Evolutionary conservation across 345 rosid species (phyloP), one percentile per base, ranked within the genome.

Genomic region (Anastatica hierochuntica): DNA sequence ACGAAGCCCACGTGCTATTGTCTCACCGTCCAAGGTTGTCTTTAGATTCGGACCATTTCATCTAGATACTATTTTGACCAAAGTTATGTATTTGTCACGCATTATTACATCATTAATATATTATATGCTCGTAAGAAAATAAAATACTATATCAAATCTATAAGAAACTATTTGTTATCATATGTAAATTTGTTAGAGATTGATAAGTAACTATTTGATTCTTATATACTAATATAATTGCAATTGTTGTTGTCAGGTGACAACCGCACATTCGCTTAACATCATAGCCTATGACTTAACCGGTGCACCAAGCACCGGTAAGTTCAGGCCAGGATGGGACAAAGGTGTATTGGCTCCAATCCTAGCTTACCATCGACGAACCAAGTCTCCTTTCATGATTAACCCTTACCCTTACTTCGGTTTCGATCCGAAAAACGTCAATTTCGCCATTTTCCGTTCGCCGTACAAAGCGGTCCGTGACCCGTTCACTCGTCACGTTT

Each of bases 391-490:
- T 2, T 77, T 90, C 61, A 62, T 84, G 81, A 26, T 90, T 24
- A 86, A 86, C 63, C 94, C 98, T 0, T 86, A 90, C 56, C 94
- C 98, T 3, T 90, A 79, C 70, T 90, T 86, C 49, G 65, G 75
- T 15, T 83, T 69, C 43, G 68, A 69, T 46, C 76, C 76, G 0
- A 43, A 56, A 27, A 56, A 72, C 57, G 39, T 66, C 4, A 69
- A 86, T 37, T 90, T 62, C 58, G 71, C 68, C 21, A 69, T 82
- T 14, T 90, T 84, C 80, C 73, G 62, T 27, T 10, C 60, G 1
- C 74, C 69, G 0, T 76, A 70, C 71, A 70, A 35, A 0, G 90
- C 92, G 1, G 14, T 80, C 26, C 72, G 43, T 38, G 96, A 90
- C 63, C 15, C 41, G 5, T 48, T 44, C 49, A 87, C 89, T 9